A percentile compares a stretch with the other conserved stretches of the same genome.
These are phyloP conservation scores for Jatropha curcas DNA, from an alignment of 345 rosid genomes.

Conservation along the genomic window DNA sequence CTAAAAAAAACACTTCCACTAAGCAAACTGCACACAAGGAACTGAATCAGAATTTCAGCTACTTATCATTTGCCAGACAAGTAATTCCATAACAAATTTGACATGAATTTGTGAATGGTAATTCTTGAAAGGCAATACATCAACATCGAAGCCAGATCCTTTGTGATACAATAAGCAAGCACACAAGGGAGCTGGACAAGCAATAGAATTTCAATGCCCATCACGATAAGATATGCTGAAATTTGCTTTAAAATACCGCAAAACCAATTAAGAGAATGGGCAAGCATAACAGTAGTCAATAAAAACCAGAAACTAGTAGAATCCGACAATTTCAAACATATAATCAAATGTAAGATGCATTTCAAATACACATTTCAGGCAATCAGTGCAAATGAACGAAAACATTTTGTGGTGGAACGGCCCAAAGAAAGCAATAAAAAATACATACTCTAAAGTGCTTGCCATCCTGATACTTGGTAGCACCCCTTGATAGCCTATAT, in stretches of 20 bases:
- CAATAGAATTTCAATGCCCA: neutral
- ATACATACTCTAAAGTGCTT: conserved; percentile 79
- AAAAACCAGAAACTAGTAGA: neutral
- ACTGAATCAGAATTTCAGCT: neutral
- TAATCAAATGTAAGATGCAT: neutral
- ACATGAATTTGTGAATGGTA: neutral
- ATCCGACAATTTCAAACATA: neutral
- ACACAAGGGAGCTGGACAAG: neutral
- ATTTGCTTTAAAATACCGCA: neutral
- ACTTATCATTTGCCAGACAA: neutral
- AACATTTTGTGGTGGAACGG: neutral
- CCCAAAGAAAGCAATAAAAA: conserved; percentile 11
- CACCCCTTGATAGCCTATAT: conserved; percentile 72
- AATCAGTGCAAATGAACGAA: conserved; percentile 1
- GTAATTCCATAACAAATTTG: neutral
- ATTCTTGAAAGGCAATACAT: neutral
- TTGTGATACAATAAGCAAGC: neutral
- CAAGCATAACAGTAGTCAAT: neutral
- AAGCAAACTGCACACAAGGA: neutral
- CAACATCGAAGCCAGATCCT: neutral
- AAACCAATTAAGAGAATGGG: neutral
- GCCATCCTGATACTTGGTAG: conserved; percentile 84
- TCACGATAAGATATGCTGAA: neutral
- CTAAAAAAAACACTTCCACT: neutral
- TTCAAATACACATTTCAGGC: neutral